Base-by-base conservation (phyloP, 768 basidiomycete genomes). In the Cyclocybe cylindracea region DNA sequence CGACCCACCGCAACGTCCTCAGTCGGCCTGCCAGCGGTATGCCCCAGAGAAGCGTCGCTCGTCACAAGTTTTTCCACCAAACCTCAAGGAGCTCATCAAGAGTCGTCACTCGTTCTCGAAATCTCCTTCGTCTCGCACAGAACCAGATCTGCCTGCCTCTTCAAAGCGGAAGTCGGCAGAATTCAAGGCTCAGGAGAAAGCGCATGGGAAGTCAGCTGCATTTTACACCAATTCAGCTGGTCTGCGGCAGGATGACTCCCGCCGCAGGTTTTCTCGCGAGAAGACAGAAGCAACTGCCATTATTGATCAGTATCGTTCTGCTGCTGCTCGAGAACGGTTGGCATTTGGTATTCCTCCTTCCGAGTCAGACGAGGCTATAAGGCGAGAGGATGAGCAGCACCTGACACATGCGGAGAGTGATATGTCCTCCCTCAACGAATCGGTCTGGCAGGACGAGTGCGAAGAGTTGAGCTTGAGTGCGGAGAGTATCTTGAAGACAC, bases 291-390 rank as follows among this genome's bases (percentile, higher is more conserved):
- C 57, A 7, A 41, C 54, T 37, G 46, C 55, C 16, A 49, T 59
- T n/a, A 51, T 47, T 19, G 54, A 62, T 14, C 54, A 43, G 4
- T 59, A 62, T 48, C 56, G 61, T 19, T 61, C 68, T 36, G 73
- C 72, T 11, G 76, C 78, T 32, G 73, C 74, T 39, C 71, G 74
- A 10, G 77, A 82, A 56, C 67, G 77, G 39, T 68, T 69, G 53
- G 79, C 76, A n/a, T 77, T 81, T 55, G 83, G 82, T 5, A 78
- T 83, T 41, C 73, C 72, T 4, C 67, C 75, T 2, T 78, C 79
- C 3, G 67, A 70, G 7, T 76, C 74, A 10, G 73, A 76, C 13
- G 70, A 65, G 37, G 55, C 63, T 8, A 59, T 58, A 31, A 59
- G 39, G 10, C 39, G 29, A 10, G 51, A 61, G 33, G 49, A 53